Base-by-base conservation (phyloP, 768 basidiomycete species). In the Boletellus ananiceps region DNA sequence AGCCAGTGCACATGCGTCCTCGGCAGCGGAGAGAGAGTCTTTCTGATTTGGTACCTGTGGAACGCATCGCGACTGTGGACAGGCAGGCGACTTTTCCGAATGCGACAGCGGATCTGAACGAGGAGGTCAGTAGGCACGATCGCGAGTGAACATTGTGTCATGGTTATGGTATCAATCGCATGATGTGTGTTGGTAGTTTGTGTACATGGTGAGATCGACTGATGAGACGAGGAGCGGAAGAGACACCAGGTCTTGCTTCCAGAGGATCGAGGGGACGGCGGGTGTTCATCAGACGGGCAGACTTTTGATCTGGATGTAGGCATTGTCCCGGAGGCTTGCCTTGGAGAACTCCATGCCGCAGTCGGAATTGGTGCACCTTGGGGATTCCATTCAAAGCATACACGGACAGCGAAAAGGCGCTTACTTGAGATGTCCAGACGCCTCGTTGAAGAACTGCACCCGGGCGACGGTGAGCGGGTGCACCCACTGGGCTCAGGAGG, bases 91-190 rank as follows among this genome's bases (percentile, higher is more conserved):
- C 69, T 12, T 90, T 91, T 63, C 67, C 72, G 43, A 73, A 82
- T 21, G 84, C 77, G 25, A 93, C 89, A 4, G 71, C 75, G 27
- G 78, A 77, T 47, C 65, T 91, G 47, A 91, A 92, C 65, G 65
- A 76, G 37, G 87, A 88, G 66, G 78, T 79, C 40, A 50, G 68
- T 59, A 60, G 71, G 67, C 58, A 69, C 18, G 56, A 57, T 48
- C 50, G 31, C 44, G 52, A 57, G 35, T 67, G 52, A 57, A 54
- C 52, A 40, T 48, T 40, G 5, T 42, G 54, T 55, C 39, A 55
- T 40, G 39, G 46, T 36, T 47, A 54, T 52, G 56, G 50, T 50
- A 49, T 49, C 40, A 54, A 56, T 45, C 44, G 46, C 47, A 57
- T 61, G 55, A 52, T 54, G 53, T 48, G 54, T 59, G 56, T 65